Percentiles rank a stretch among this genome's conserved stretches.
Evolutionary conservation across 2,329 filamentous ascomycete species (phyloP).

Genomic region (Coniochaeta sp.): DNA sequence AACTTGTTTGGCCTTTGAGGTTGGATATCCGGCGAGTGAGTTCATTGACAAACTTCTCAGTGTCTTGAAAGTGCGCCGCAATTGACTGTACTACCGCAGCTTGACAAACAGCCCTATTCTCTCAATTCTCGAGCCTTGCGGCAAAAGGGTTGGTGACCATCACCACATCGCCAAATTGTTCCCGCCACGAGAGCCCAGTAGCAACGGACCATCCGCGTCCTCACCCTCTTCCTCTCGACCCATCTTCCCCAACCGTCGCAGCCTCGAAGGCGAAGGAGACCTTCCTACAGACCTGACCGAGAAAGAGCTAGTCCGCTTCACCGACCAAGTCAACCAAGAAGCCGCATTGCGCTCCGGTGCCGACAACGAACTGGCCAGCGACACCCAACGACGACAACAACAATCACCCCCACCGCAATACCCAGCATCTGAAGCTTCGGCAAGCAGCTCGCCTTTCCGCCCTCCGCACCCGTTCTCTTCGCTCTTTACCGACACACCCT

Average conservation of each 20-base stretch:
- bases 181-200: constrained; percentile 32
- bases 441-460: constrained; percentile 31
- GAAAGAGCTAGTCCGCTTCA: constrained; percentile 14
- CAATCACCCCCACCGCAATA: constrained; percentile 53
- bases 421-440: constrained; percentile 46
- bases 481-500: constrained; percentile 37
- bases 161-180: constrained; percentile 38
- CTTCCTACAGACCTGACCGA: constrained; percentile 16
- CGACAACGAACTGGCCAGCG: constrained; percentile 16
- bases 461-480: constrained; percentile 53
- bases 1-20: background rate
- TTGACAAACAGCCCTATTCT: background rate
- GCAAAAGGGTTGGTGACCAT: background rate
- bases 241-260: constrained; percentile 13
- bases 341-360: constrained; percentile 6
- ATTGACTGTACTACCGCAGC: background rate
- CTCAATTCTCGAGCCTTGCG: background rate
- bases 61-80: background rate
- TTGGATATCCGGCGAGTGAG: too few relatives aligned
- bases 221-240: constrained; percentile 25
- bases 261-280: constrained; percentile 23
- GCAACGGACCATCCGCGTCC: constrained; percentile 29
- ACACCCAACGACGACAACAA: constrained; percentile 7
- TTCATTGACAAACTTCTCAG: too few relatives aligned
- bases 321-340: constrained; percentile 19